Conservation (phyloP, 495 filamentous ascomycete genomes). For the Echria macrotheca region DNA sequence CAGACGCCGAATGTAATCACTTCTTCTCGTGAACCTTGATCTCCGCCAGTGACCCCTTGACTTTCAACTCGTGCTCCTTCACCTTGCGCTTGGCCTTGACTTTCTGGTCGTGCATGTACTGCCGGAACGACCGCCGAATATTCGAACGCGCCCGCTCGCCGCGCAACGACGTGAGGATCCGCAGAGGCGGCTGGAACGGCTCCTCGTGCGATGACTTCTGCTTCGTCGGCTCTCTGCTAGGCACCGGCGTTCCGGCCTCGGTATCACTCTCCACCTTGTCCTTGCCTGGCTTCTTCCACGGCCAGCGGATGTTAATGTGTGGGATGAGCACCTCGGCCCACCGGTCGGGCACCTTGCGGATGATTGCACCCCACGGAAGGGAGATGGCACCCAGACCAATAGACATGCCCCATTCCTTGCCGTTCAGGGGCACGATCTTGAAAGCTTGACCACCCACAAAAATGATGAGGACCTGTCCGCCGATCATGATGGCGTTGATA, state of each 20-base stretch:
- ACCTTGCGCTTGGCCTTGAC: slow-evolving; percentile 11
- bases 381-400: slow-evolving; percentile 65
- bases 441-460: slow-evolving; percentile 71
- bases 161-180: slow-evolving; percentile 19
- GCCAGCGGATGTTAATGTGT: slow-evolving; percentile 14
- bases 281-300: slow-evolving; percentile 11
- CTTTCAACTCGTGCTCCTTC: not conserved
- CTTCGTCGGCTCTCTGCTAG: not conserved
- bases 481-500: slow-evolving; percentile 79
- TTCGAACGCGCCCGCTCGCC: slow-evolving; percentile 20
- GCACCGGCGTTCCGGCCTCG: not conserved
- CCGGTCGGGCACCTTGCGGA: slow-evolving; percentile 56
- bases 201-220: slow-evolving; percentile 10
- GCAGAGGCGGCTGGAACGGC: slow-evolving; percentile 14
- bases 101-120: slow-evolving; percentile 29
- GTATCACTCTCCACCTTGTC: not conserved
- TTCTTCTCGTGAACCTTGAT: too few relatives aligned
- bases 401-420: slow-evolving; percentile 70
- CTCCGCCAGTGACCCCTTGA: too few relatives aligned
- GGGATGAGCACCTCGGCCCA: slow-evolving; percentile 22
- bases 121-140: slow-evolving; percentile 20
- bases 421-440: slow-evolving; percentile 52
- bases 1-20: too few relatives aligned
- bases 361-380: slow-evolving; percentile 61
- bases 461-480: slow-evolving; percentile 79